Evolutionary conservation across 2,329 filamentous ascomycete species (phyloP), one percentile per base, ranked within the genome.

Genomic region (Cadophora luteo-olivacea): DNA sequence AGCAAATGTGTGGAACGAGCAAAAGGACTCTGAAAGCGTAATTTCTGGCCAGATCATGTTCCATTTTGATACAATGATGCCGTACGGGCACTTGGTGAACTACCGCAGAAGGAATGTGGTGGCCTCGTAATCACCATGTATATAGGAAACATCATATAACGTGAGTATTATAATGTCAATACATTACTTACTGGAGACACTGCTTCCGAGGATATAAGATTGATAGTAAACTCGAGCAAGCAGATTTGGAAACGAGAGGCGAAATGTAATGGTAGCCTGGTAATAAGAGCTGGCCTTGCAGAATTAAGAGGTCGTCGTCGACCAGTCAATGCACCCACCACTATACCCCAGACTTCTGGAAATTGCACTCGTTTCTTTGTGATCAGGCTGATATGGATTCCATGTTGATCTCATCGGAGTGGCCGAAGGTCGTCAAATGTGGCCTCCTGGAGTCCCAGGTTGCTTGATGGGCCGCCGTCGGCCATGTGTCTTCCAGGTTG

Each of bases 201-300:
- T 55, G 25, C 52, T 25, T 55, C 52, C 52, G 52, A 55, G 52
- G 14, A 55, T 55, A 55, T n/a, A n/a, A 33, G 12, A 54, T 32
- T 33, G 12, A 16, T 8, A 45, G 22, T 22, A 41, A n/a, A 22
- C 7, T 32, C 9, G 11, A 38, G 33, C 19, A 58, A 33, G 9
- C 57, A 60, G n/a, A 60, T 29, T 60, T 41, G 57, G 33, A 58
- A 58, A 22, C 55, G 55, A 58, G n/a, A 58, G 33, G 57, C 33
- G 57, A 60, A 60, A 29, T 41, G 57, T 25, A 38, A 9, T 25
- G 57, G 33, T 45, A 49, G 36, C 24, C 57, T 45, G 22, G 36
- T 45, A 41, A 38, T 38, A 36, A 60, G 57, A 60, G 57, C 57
- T 60, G 57, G 57, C 36, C 57, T 60, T 45, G 57, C 36, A 60